These are phyloP conservation scores for Hyaloscypha hepaticicola DNA, from an alignment of 495 filamentous ascomycete species.

Conservation along the genomic window DNA sequence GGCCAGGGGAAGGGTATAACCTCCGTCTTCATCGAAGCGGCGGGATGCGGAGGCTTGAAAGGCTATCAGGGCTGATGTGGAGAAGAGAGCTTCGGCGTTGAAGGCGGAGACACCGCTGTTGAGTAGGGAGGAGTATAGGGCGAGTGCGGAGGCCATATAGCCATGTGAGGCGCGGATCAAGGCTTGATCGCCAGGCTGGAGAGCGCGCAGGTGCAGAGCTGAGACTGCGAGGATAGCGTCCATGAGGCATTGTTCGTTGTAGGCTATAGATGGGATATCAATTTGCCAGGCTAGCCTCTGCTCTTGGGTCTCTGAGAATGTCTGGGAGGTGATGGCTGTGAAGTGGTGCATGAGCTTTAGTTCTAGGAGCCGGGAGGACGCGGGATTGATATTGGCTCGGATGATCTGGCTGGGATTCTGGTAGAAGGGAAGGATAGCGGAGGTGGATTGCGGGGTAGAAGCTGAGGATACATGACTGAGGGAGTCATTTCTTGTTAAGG, in stretches of 20 bases:
- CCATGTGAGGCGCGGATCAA: conserved; percentile 54
- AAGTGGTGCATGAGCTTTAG: conserved; percentile 55
- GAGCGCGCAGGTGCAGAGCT: conserved; percentile 51
- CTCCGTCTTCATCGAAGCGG: conserved; percentile 46
- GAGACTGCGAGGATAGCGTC: conserved; percentile 57
- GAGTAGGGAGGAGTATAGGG: conserved; percentile 51
- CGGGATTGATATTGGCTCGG: conserved; percentile 28
- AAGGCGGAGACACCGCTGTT: conserved; percentile 47
- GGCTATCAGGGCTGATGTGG: conserved; percentile 54
- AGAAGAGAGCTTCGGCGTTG: conserved; percentile 56
- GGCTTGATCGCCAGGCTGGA: conserved; percentile 48
- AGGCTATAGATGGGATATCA: conserved; percentile 54
- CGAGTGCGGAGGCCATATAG: conserved; percentile 56
- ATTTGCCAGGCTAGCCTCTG: conserved; percentile 52
- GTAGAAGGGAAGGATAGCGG: conserved; percentile 38
- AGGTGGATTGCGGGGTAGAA: conserved; percentile 26
- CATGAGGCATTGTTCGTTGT: conserved; percentile 50
- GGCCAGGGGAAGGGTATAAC: conserved; percentile 49
- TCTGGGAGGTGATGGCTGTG: conserved; percentile 51
- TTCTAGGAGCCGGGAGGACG: conserved; percentile 47
- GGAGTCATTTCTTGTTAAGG: conserved; percentile 12
- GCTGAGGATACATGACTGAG: conserved; percentile 32
- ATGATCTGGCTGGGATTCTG: conserved; percentile 36
- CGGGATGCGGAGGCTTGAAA: conserved; percentile 57
- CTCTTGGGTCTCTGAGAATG: conserved; percentile 44